Percentiles rank a stretch among this genome's conserved stretches.
Conservation (phyloP, 2,329 filamentous ascomycete species). For the Ophiostoma fasciatum region DNA sequence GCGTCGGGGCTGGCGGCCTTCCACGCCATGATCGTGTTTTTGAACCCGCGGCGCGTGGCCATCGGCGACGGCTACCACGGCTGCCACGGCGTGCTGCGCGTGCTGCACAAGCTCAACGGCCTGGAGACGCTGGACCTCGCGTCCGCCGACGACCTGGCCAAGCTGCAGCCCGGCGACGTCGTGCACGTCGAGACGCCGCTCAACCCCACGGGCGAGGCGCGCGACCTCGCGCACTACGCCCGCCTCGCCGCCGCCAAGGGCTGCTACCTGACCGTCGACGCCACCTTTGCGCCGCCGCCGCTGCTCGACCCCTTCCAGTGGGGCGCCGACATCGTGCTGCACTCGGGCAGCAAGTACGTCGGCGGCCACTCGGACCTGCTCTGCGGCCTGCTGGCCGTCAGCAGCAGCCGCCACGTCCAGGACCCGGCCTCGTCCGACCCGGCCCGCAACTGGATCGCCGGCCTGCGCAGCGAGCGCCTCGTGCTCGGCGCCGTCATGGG, state of each 20-base stretch:
- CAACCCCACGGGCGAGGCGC: slow-evolving; percentile 77
- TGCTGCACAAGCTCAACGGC: slow-evolving; percentile 63
- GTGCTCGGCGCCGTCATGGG: slow-evolving; percentile 76
- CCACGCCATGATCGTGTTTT: slow-evolving; percentile 69
- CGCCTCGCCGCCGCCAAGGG: slow-evolving; percentile 55
- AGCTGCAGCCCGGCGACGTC: slow-evolving; percentile 63
- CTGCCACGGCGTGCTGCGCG: slow-evolving; percentile 67
- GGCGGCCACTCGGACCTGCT: slow-evolving; percentile 91
- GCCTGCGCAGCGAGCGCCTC: slow-evolving; percentile 54
- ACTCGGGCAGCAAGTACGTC: slow-evolving; percentile 90
- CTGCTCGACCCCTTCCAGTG: slow-evolving; percentile 71
- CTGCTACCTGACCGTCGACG: slow-evolving; percentile 69
- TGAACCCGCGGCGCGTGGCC: slow-evolving; percentile 69
- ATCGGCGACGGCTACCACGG: slow-evolving; percentile 86
- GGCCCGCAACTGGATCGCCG: slow-evolving; percentile 40
- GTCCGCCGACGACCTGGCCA: slow-evolving; percentile 25
- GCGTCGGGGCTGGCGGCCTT: slow-evolving; percentile 75
- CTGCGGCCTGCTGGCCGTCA: slow-evolving; percentile 65
- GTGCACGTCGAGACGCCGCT: slow-evolving; percentile 88
- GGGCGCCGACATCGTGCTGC: slow-evolving; percentile 80
- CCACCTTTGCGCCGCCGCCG: slow-evolving; percentile 84
- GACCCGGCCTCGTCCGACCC: slow-evolving; percentile 12
- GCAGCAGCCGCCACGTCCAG: slow-evolving; percentile 21
- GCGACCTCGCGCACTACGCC: slow-evolving; percentile 57
- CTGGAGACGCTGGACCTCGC: slow-evolving; percentile 59